phyloP scores from a whole-genome alignment of 139 green algal genomes.

The Auxenochlorella pyrenoidosa region DNA sequence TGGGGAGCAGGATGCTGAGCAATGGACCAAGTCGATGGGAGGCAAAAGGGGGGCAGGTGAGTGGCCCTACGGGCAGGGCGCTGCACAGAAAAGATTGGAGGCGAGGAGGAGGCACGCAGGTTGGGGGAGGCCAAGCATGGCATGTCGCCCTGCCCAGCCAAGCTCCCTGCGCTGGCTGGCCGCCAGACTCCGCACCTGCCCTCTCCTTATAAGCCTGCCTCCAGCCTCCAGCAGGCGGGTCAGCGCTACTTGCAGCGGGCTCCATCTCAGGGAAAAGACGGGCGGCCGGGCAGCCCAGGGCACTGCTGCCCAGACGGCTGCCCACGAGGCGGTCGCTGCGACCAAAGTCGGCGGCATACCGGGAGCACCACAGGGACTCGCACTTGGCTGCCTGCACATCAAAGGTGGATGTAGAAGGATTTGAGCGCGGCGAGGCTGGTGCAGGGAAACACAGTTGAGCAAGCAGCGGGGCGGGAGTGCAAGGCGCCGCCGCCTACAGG shows the following conservation, averaged over 20 bases:
- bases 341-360: neutral
- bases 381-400: neutral
- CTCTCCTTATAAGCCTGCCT: neutral
- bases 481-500: no score
- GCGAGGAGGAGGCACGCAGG: neutral
- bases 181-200: neutral
- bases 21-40: neutral
- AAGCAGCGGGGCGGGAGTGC: no score
- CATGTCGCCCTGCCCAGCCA: no score
- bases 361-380: neutral
- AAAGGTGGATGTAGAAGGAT: no score
- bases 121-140: no score
- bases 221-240: neutral
- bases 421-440: no score
- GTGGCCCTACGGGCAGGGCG: neutral
- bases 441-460: no score
- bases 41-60: neutral
- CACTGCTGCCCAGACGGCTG: conserved; percentile 16
- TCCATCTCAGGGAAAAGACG: neutral
- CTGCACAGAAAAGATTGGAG: neutral
- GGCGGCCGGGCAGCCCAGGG: conserved; percentile 11
- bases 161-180: no score
- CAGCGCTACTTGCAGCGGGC: neutral
- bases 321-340: neutral
- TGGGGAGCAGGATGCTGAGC: neutral